phyloP scores from a whole-genome alignment of 768 basidiomycete species.

The Pluteus cervinus region DNA sequence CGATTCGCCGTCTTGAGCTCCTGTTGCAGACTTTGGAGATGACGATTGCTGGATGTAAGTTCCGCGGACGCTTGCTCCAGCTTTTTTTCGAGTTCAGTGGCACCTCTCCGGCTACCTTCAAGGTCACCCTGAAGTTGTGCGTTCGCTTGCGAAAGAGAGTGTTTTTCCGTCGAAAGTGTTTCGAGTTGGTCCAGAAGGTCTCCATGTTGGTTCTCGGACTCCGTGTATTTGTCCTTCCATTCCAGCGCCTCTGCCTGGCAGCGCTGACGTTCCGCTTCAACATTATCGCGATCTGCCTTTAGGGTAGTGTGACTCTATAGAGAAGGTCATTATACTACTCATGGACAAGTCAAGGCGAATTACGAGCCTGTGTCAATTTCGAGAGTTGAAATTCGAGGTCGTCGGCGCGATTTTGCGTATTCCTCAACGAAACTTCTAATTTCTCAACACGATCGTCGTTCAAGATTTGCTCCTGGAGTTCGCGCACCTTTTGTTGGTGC shows the following conservation, averaged over 20 bases:
- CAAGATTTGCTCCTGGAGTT: constrained; percentile 78
- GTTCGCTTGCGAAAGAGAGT: constrained; percentile 43
- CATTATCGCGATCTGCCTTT: constrained; percentile 54
- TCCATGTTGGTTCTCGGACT: constrained; percentile 34
- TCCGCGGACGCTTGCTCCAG: constrained; percentile 51
- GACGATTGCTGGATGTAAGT: constrained; percentile 44
- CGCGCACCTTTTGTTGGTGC: constrained; percentile 53
- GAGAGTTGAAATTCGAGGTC: constrained; percentile 80
- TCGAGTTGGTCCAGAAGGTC: constrained; percentile 36
- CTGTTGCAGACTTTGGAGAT: constrained; percentile 54
- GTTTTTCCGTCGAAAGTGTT: constrained; percentile 38
- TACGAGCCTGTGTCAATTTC: constrained; percentile 66
- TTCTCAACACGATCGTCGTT: constrained; percentile 77
- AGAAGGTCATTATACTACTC: constrained; percentile 1
- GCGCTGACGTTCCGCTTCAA: constrained; percentile 41
- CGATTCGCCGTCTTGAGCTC: constrained; percentile 60
- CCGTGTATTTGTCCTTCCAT: constrained; percentile 41
- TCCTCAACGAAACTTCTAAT: constrained; percentile 65
- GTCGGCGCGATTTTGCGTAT: constrained; percentile 76
- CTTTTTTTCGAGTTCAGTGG: constrained; percentile 53
- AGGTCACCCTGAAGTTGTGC: constrained; percentile 42
- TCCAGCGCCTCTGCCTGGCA: constrained; percentile 37
- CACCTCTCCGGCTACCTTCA: constrained; percentile 35
- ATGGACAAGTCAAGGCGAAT: constrained; percentile 1
- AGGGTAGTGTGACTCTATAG: constrained; percentile 47